Evolutionary conservation across 2,329 filamentous ascomycete species (phyloP), one percentile per base, ranked within the genome.

Genomic region (Colletotrichum godetiae): DNA sequence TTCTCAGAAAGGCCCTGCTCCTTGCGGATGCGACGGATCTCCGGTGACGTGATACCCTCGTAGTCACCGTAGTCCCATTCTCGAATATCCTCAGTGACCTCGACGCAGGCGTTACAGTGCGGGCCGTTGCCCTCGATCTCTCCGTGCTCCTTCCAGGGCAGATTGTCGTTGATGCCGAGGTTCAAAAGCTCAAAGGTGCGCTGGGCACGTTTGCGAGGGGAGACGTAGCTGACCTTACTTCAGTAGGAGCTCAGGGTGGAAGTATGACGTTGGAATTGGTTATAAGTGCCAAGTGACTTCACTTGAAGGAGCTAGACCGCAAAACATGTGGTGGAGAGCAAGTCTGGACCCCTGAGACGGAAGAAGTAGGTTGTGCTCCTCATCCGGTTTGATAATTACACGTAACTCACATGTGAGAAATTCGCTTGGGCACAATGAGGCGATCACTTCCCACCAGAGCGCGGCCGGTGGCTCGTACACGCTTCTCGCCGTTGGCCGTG

Each of bases 31-130:
- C 87, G 86, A 63, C 89, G 86, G 79, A 97, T 97, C 76, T 94
- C 87, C 19, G 87, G 83, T 74, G 88, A 92, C 46, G 93, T 94
- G 79, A 97, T 88, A 10, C 95, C 95, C 84, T 97, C 94, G 79
- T 97, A 97, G 76, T 93, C 89, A 57, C 94, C 95, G 79, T 97
- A 97, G 83, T 97, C 92, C 94, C 95, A 97, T 81, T 97, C 94
- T 19, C 93, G 89, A 69, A 97, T 91, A 73, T 92, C 91, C 64
- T 94, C 88, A 1, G 92, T 93, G 75, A 94, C 84, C 78, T 93
- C 87, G 27, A 95, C 86, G 31, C 85, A 84, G 8, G 93, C 92
- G 15, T 84, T 78, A 64, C 92, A 93, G 31, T 84, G 81, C 31
- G 88, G 84, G 11, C 78, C 78, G 35, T 83, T 81, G 67, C 60